Evolutionary conservation across 2,329 filamentous ascomycete species (phyloP).

Genomic region (Penicillium sp.): DNA sequence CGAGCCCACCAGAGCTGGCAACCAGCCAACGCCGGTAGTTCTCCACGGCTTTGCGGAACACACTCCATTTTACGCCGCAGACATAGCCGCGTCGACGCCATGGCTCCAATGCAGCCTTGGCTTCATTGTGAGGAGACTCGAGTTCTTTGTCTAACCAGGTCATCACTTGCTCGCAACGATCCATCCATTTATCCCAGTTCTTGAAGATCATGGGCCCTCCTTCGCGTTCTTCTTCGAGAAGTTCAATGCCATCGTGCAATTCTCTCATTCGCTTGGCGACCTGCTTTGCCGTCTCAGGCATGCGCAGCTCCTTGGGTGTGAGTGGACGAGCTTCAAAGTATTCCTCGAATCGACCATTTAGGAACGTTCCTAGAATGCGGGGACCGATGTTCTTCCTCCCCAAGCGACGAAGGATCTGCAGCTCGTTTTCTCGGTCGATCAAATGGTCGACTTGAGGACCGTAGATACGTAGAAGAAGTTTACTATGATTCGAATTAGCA

Average conservation of each 20-base stretch:
- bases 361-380: slow-evolving; percentile 83
- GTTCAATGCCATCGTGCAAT: slow-evolving; percentile 86
- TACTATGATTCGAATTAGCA: slow-evolving; percentile 43
- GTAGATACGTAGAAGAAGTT: slow-evolving; percentile 85
- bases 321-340: slow-evolving; percentile 83
- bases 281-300: slow-evolving; percentile 78
- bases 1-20: slow-evolving; percentile 63
- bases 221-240: slow-evolving; percentile 72
- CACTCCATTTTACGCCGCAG: slow-evolving; percentile 76
- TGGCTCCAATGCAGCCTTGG: slow-evolving; percentile 44
- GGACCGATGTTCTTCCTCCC: slow-evolving; percentile 92
- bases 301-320: slow-evolving; percentile 69
- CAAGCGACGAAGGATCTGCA: slow-evolving; percentile 78
- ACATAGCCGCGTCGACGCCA: slow-evolving; percentile 73
- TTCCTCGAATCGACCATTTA: slow-evolving; percentile 93
- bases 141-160: slow-evolving; percentile 58
- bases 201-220: slow-evolving; percentile 79
- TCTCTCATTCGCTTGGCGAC: slow-evolving; percentile 98
- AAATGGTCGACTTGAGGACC: slow-evolving; percentile 92
- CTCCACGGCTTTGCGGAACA: slow-evolving; percentile 70
- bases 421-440: slow-evolving; percentile 87
- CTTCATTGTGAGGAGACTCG: slow-evolving; percentile 43
- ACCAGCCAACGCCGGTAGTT: slow-evolving; percentile 74
- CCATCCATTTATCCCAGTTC: slow-evolving; percentile 93
- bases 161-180: slow-evolving; percentile 53